phyloP scores from a whole-genome alignment of 495 filamentous ascomycete genomes.

The Hamigera avellanea region DNA sequence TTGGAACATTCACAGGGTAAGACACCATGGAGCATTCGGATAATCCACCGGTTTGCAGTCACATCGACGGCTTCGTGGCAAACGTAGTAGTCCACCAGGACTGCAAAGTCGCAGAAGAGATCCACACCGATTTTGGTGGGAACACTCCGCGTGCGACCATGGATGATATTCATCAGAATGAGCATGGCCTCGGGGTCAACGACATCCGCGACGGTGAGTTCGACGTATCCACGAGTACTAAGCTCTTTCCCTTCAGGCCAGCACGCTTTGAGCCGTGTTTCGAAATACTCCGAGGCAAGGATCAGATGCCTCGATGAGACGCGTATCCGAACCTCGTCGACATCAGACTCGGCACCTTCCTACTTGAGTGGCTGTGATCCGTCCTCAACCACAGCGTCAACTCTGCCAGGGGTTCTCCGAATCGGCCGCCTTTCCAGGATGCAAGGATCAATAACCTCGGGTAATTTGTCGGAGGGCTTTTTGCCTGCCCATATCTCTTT shows the following conservation, averaged over 20 bases:
- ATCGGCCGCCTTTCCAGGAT: no score
- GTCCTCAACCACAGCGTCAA: no score
- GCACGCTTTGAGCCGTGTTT: constrained; percentile 3
- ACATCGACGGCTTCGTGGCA: constrained; percentile 32
- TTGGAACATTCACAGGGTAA: no score
- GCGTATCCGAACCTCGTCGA: constrained; percentile 7
- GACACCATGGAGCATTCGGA: no score
- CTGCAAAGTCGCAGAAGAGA: constrained; percentile 31
- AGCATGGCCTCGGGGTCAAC: constrained; percentile 25
- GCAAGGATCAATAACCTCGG: no score
- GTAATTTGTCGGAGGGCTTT: no score
- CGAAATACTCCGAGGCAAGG: constrained; percentile 31
- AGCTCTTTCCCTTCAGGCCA: constrained; percentile 12
- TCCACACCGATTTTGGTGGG: constrained; percentile 25
- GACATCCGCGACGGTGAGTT: constrained; percentile 15
- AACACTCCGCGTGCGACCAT: constrained; percentile 28
- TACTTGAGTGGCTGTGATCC: not conserved
- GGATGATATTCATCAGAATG: constrained; percentile 36
- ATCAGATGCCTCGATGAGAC: constrained; percentile 36
- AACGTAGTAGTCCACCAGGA: constrained; percentile 36
- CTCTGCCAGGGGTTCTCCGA: no score
- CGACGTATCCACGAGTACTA: constrained; percentile 19
- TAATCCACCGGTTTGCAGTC: constrained; percentile 31
- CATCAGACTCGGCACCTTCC: not conserved
- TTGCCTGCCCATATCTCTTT: no score